Evolutionary conservation across 2,329 filamentous ascomycete genomes (phyloP), one percentile per base, ranked within the genome.

Genomic region (Colletotrichum falcatum): DNA sequence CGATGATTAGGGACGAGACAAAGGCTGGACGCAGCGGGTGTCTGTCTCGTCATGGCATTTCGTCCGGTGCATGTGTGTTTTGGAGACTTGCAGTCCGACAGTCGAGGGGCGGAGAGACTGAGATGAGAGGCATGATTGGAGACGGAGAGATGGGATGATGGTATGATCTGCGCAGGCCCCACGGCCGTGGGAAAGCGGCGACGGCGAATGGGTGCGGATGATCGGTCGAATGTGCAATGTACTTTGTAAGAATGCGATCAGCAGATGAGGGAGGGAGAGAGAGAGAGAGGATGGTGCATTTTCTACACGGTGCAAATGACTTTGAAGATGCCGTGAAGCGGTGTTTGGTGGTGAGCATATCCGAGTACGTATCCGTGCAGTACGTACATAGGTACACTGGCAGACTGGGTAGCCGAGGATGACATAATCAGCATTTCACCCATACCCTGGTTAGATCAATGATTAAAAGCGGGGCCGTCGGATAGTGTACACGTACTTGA

Each of bases 1-100:
- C 49, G 26, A 33, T 53, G 2, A 5, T 7, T 33, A 33, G 30
- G 8, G 48, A 18, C 26, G 16, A 20, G 16, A 53, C 8, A 35
- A 35, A 23, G 20, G 62, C 20, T 44, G 53, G 42, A 7, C n/a
- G 37, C 16, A 16, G 37, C 30, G 65, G 54, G 28, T 33, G 11
- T 12, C 23, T 56, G 49, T 66, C 58, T 48, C 65, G 58, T 30
- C 65, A 39, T 62, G 37, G 49, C 37, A 23, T 61, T 39, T 39
- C 12, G 11, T 11, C 49, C 16, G 42, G 33, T 14, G 35, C 23
- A n/a, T 42, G 28, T 62, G 26, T 35, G 39, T 3, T 7, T 35
- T 42, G 6, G 23, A 18, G 26, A 20, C 30, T 4, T 37, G 35
- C 33, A 35, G 11, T 35, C 33, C 8, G 33, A 14, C 9, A 20